Base-by-base conservation (phyloP, 306 rosid species). In the Cicer pinnatifidum region DNA sequence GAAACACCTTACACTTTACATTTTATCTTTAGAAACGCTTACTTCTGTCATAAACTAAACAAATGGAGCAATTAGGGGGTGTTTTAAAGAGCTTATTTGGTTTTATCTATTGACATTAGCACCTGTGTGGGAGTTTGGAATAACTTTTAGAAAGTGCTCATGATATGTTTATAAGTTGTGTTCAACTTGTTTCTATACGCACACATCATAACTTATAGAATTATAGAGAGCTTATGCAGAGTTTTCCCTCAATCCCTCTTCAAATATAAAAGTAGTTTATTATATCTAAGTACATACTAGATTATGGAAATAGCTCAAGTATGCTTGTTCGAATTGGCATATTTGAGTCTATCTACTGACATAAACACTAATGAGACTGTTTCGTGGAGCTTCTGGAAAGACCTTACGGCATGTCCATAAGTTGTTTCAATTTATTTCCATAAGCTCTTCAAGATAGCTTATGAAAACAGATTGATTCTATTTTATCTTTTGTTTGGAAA, bases 31-130 rank as follows among this genome's bases (percentile, higher is more conserved):
- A 9, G 13, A 51, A 71, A 11, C 51, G 38, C 33, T 72, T 57
- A 53, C 11, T 19, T 38, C 59, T 16, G 76, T 51, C 70, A 51
- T 16, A 51, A 51, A 44, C 19, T 16, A 76, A 66, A 56, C n/a
- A 20, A 20, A 11, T 45, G 57, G 50, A 57, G 61, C 23, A 82
- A 68, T 13, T 11, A 33, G 19, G 4, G 33, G 33, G 2, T 63
- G 13, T 9, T 63, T 64, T 6, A 17, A 41, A 63, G 8, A 64
- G 33, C 69, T 16, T 16, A 41, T 40, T 15, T 64, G 38, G 69
- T 12, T 38, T 60, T 35, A 33, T 60, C 39, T 58, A 23, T 28
- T 58, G 45, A 60, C 41, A 35, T 35, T 35, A n/a, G 11, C 9
- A 37, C 9, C 16, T 16, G 48, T 2, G 69, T 40, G 33, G 15